Evolutionary conservation across 805 yeast species (phyloP), one percentile per base, ranked within the genome.

Genomic region (Lipomyces starkeyi): DNA sequence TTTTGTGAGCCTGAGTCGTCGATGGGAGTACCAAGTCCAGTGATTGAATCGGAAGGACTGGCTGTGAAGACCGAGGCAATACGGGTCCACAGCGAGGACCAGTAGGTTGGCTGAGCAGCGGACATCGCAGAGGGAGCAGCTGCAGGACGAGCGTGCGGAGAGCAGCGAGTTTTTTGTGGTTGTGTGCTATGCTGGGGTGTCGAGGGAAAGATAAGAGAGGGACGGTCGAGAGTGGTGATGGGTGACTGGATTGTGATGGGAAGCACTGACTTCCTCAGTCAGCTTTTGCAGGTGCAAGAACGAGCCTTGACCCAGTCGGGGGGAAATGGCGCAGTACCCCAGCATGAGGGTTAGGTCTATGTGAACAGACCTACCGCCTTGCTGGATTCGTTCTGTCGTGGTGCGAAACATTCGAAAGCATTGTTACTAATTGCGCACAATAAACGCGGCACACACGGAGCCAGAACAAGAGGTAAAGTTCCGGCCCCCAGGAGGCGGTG

Each of bases 221-320:
- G 20, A 35, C 58, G 34, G 49, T 29, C 59, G 37, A 60, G 5
- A 47, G 61, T 60, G 55, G 61, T 7, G 47, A 62, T 58, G 61
- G 43, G 65, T 20, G 62, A 62, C 25, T 63, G 54, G 58, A 34
- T 14, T 37, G 60, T 6, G 67, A 29, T 37, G 32, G 29, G 25
- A 34, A 29, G 32, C 32, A 29, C 32, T 0, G 7, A 29, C 32
- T 5, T 29, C 32, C 7, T 29, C 7, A 4, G 32, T 29, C 32
- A 29, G 32, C 29, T 29, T 27, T 29, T 29, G 32, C 32, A 34
- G 60, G 11, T 20, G 29, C 40, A 13, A 13, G 4, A 37, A 37
- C 43, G 6, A 34, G 47, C 60, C 27, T 14, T 7, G 47, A 32
- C 14, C 37, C 47, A 58, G 60, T 47, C 13, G 27, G 17, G 43